Base-by-base conservation (phyloP, 805 yeast genomes). In the Candida boleticola region DNA sequence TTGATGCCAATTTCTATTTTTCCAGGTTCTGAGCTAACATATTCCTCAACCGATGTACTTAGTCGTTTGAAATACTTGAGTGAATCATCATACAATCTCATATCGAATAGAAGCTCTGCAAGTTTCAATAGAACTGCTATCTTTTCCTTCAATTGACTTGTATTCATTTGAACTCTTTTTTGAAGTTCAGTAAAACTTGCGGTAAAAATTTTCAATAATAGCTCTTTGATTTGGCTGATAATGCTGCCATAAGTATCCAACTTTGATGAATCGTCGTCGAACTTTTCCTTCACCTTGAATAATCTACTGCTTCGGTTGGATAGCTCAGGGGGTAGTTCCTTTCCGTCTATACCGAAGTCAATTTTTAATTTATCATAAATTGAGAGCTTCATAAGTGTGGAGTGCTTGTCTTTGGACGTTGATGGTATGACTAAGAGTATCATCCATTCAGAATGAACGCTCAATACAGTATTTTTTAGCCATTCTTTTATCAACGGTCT, bases 401-500 rank as follows among this genome's bases (percentile, higher is more conserved):
- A 50, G 45, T 59, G 53, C 30, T 57, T 60, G 41, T 63, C 74
- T 40, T 64, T 63, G 11, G 47, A 48, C n/a, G 59, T 62, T 16
- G 57, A 45, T 1, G 78, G 72, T 3, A 74, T 71, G 52, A 74
- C 77, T 37, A 77, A 69, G 0, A 87, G 60, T 3, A 89, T 71
- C 46, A 77, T 66, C 83, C 89, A 80, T 38, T 80, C 82, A 7
- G 83, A 76, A 48, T 68, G 51, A 34, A 70, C 51, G 41, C 71
- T 54, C 30, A 63, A 49, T 3, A 64, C 66, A 33, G 63, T 49
- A 31, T 68, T 54, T 35, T 74, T 68, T 20, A 86, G 66, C 98
- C 99, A 93, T 50, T 85, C 93, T 37, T 73, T 75, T 18, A 90
- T 79, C 49, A 89, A 66, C 1, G 95, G 96, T 30, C 99, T 75